These are phyloP conservation scores for Dichomitus squalens DNA, from an alignment of 1,284 basidiomycete genomes.

Conservation along the genomic window DNA sequence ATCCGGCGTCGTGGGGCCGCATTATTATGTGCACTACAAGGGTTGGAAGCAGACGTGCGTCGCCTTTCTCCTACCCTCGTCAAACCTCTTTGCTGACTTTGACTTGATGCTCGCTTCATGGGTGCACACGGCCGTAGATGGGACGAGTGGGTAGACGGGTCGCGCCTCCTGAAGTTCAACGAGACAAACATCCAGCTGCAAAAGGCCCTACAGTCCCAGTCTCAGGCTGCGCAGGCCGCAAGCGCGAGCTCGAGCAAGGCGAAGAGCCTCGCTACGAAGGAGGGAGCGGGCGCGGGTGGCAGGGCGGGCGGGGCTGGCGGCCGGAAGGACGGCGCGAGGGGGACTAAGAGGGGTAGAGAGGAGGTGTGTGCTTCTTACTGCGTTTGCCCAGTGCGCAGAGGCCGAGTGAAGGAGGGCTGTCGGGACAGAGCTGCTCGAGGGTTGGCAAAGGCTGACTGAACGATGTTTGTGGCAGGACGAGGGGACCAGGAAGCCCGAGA, in stretches of 20 bases:
- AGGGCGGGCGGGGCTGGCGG: constrained; percentile 4
- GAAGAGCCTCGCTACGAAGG: constrained; percentile 39
- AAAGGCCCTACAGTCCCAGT: constrained; percentile 45
- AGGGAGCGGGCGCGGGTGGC: constrained; percentile 36
- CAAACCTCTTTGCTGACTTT: neutral
- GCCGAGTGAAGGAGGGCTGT: neutral
- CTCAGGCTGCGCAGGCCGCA: constrained; percentile 29
- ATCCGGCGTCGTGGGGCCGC: constrained; percentile 70
- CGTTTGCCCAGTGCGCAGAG: neutral
- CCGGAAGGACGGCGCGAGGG: constrained; percentile 51
- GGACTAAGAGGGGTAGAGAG: constrained; percentile 64
- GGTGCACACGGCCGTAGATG: too few species aligned
- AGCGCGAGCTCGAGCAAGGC: constrained; percentile 28
- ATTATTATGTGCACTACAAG: constrained; percentile 98
- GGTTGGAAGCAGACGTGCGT: constrained; percentile 98
- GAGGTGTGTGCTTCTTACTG: constrained; percentile 44
- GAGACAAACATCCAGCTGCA: constrained; percentile 86
- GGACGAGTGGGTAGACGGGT: constrained; percentile 96
- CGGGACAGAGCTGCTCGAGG: neutral
- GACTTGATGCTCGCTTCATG: too few species aligned
- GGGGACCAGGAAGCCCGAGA: constrained; percentile 76
- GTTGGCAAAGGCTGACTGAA: neutral
- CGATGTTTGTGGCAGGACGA: constrained; percentile 52
- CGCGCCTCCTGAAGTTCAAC: constrained; percentile 85
- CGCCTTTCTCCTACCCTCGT: neutral